Evolutionary conservation across 805 yeast genomes (phyloP).

Genomic region (Candida oleophila): DNA sequence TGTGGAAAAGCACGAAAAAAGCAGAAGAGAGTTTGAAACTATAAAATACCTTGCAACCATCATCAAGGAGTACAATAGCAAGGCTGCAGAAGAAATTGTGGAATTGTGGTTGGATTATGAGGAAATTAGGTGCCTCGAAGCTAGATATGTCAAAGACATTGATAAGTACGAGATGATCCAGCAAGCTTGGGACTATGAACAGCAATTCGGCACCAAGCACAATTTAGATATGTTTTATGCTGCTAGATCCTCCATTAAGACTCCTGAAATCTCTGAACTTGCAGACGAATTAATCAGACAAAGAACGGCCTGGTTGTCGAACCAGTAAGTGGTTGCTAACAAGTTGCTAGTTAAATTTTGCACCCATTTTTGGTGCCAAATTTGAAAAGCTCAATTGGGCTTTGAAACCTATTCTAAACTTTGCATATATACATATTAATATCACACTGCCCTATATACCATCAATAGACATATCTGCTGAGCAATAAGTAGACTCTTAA

Average conservation of each 20-base stretch:
- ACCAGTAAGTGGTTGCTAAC: neutral
- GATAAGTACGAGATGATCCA: constrained; percentile 87
- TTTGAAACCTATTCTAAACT: too few species aligned
- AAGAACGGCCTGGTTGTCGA: constrained; percentile 13
- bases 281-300: constrained; percentile 47
- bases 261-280: constrained; percentile 68
- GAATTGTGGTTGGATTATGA: constrained; percentile 89
- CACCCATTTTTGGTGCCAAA: too few species aligned
- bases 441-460: too few species aligned
- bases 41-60: constrained; percentile 63
- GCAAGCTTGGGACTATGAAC: constrained; percentile 84
- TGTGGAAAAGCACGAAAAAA: constrained; percentile 77
- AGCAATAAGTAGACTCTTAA: too few species aligned
- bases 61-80: constrained; percentile 61
- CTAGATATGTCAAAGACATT: constrained; percentile 87
- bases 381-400: too few species aligned
- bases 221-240: constrained; percentile 69
- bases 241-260: constrained; percentile 62
- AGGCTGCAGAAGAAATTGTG: constrained; percentile 61
- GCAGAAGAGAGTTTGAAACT: constrained; percentile 73
- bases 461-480: too few species aligned
- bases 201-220: constrained; percentile 51
- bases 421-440: too few species aligned
- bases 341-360: neutral
- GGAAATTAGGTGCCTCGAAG: constrained; percentile 75